phyloP scores from a whole-genome alignment of 2,329 filamentous ascomycete species.

The Akanthomyces uredinophilus region DNA sequence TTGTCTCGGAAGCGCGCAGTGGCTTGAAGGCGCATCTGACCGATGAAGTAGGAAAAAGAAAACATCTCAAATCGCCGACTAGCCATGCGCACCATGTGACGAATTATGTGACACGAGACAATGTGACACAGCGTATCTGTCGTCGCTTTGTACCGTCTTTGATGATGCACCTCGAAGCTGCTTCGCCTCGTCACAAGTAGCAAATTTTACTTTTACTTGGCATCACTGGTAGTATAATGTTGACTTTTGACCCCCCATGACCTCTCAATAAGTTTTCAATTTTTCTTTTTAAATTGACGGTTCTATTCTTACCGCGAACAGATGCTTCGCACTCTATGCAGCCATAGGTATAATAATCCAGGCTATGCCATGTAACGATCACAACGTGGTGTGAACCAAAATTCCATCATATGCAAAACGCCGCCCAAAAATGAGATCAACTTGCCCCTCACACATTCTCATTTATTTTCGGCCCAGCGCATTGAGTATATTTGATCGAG shows the following conservation, averaged over 20 bases:
- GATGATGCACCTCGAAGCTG: background rate
- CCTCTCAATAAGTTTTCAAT: too few species aligned
- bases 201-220: too few species aligned
- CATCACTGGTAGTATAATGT: too few species aligned
- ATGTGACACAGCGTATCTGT: background rate
- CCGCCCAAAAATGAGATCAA: too few species aligned
- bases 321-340: too few species aligned
- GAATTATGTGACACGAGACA: background rate
- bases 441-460: background rate
- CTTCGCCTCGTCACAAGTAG: background rate
- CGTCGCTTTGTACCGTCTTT: background rate
- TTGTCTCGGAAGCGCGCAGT: background rate
- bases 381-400: background rate
- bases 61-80: background rate
- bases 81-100: background rate
- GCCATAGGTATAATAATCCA: background rate
- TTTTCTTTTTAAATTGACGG: too few species aligned
- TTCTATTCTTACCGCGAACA: background rate
- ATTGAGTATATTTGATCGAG: conserved; percentile 32
- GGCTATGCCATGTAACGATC: background rate
- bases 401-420: too few species aligned
- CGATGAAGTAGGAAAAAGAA: background rate
- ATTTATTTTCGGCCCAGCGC: conserved; percentile 27
- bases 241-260: too few species aligned
- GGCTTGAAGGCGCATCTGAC: background rate